phyloP scores from a whole-genome alignment of 1,139 yeast species.

The Wickerhamiella pararugosa region DNA sequence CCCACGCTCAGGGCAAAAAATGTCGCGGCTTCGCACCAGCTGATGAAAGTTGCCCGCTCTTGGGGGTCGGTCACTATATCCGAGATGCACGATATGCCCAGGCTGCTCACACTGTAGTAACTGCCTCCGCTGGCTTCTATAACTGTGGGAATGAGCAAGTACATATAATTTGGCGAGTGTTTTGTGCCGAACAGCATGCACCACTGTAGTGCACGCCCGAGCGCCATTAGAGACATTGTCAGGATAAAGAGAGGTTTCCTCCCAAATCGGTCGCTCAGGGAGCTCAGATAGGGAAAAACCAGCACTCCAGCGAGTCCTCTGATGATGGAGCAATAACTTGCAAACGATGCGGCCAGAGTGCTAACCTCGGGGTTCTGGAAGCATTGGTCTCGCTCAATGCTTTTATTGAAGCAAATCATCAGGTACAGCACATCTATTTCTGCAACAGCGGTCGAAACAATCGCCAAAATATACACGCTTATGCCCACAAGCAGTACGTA shows the following conservation, averaged over 20 bases:
- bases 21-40: conserved; percentile 14
- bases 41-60: conserved; percentile 12
- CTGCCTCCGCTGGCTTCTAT: conserved; percentile 15
- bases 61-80: conserved; percentile 14
- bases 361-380: conserved; percentile 11
- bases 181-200: conserved; percentile 14
- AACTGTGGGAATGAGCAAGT: conserved; percentile 15
- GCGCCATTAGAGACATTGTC: conserved; percentile 6
- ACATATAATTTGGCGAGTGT: conserved; percentile 11
- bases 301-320: conserved; percentile 10
- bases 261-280: conserved; percentile 15
- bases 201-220: conserved; percentile 12
- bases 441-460: conserved; percentile 13
- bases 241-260: conserved; percentile 13
- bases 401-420: conserved; percentile 12
- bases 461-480: conserved; percentile 8
- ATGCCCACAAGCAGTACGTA: background rate
- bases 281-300: conserved; percentile 11
- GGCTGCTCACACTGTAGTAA: conserved; percentile 7
- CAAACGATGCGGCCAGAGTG: conserved; percentile 12
- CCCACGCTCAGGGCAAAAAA: conserved; percentile 15
- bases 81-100: conserved; percentile 14
- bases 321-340: conserved; percentile 10
- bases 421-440: conserved; percentile 14
- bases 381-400: conserved; percentile 11